Evolutionary conservation across 257 asterid genomes (phyloP).

Genomic region (Solanum bulbocastanum): DNA sequence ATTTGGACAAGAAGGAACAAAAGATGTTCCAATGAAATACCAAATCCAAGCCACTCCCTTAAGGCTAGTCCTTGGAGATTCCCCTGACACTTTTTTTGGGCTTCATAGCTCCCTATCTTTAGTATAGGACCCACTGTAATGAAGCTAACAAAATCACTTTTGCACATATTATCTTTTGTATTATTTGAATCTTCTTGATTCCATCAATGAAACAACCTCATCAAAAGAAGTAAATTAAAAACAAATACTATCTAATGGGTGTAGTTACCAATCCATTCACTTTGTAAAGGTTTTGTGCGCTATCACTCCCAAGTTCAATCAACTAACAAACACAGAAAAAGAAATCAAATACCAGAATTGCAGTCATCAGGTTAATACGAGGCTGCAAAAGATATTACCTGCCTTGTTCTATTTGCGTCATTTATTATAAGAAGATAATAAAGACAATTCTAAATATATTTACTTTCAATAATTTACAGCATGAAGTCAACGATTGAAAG

Average conservation of each 20-base stretch:
- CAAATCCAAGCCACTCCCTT: neutral
- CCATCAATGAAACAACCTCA: neutral
- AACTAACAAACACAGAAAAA: no score
- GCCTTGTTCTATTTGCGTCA: no score
- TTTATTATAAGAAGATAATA: no score
- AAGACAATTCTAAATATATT: no score
- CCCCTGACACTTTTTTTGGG: neutral
- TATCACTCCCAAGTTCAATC: no score
- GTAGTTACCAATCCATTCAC: slow-evolving; percentile 58
- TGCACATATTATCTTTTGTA: neutral
- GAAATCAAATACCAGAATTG: no score
- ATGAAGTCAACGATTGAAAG: no score
- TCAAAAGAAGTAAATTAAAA: neutral
- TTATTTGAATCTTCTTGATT: neutral
- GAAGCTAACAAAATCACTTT: neutral
- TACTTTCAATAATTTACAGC: no score
- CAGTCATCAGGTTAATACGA: no score
- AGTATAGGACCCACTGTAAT: neutral
- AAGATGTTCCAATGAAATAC: neutral
- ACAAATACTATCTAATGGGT: neutral
- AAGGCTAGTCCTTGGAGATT: neutral
- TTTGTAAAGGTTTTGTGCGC: no score
- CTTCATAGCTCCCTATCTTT: neutral
- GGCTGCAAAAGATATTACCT: no score
- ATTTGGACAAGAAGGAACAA: neutral